These are phyloP conservation scores for Carex scoparia DNA, from an alignment of 176 grass and related monocot genomes.

Conservation along the genomic window DNA sequence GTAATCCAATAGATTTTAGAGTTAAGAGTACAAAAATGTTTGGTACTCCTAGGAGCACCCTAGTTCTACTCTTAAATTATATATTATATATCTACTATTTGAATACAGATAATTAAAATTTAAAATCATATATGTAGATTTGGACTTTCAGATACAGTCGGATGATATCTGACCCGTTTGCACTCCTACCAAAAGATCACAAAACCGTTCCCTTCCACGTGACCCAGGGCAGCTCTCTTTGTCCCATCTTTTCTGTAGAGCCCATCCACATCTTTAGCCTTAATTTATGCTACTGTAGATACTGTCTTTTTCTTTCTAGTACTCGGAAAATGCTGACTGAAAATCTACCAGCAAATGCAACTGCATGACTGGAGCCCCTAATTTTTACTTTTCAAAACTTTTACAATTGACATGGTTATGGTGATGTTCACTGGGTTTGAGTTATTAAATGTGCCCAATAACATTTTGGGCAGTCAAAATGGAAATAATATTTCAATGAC, in stretches of 20 bases:
- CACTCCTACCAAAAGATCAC: neutral
- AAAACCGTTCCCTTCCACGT: constrained; percentile 24
- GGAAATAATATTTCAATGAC: neutral
- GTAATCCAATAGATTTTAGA: too few species aligned
- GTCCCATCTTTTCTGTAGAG: neutral
- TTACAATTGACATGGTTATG: neutral
- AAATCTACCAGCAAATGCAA: neutral
- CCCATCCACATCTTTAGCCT: neutral
- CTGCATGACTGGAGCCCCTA: neutral
- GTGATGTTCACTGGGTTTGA: neutral
- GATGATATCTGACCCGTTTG: too few species aligned
- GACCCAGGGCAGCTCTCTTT: neutral
- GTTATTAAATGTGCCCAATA: neutral
- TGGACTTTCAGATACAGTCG: too few species aligned
- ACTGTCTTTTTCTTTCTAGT: constrained; percentile 4
- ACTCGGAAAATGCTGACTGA: neutral
- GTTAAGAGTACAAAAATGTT: too few species aligned
- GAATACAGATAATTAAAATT: too few species aligned
- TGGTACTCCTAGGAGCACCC: too few species aligned
- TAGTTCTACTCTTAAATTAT: too few species aligned
- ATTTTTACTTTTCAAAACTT: neutral
- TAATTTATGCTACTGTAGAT: neutral
- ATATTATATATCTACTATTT: too few species aligned
- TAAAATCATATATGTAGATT: too few species aligned
- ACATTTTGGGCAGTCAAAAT: neutral